phyloP scores from a whole-genome alignment of 441 rosid genomes.

The Bruguiera hainesii region DNA sequence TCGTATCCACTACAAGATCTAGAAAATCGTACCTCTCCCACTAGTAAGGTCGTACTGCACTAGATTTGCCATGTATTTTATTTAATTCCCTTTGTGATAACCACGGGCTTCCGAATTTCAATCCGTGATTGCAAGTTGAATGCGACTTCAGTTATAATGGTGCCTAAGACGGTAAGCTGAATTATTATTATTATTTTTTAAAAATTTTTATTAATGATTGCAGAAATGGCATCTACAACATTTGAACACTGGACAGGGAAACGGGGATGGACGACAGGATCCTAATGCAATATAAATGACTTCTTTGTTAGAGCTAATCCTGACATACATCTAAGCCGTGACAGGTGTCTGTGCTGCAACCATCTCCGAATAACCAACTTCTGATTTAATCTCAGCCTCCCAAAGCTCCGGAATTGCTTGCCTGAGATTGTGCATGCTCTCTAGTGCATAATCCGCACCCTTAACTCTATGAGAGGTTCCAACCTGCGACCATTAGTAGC shows the following conservation, averaged over 20 bases:
- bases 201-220: conserved; percentile 12
- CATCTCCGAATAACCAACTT: conserved; percentile 50
- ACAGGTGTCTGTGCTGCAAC: conserved; percentile 79
- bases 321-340: conserved; percentile 51
- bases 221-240: conserved; percentile 35
- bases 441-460: conserved; percentile 90
- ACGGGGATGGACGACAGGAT: conserved; percentile 21
- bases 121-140: conserved; percentile 21
- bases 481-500: conserved; percentile 40
- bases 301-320: background rate
- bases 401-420: conserved; percentile 87
- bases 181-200: no score
- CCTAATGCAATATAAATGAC: conserved; percentile 8
- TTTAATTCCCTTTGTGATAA: conserved; percentile 5
- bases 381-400: conserved; percentile 59
- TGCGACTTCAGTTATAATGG: conserved; percentile 21
- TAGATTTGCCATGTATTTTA: background rate
- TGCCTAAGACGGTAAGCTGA: background rate
- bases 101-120: conserved; percentile 6
- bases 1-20: conserved; percentile 15
- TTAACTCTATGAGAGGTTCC: conserved; percentile 71
- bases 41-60: conserved; percentile 1
- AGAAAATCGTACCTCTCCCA: background rate
- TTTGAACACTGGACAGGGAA: conserved; percentile 23
- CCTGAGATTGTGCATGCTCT: conserved; percentile 85